These are phyloP conservation scores for Astrothelium macrocarpum DNA, from an alignment of 495 filamentous ascomycete species.

Conservation along the genomic window DNA sequence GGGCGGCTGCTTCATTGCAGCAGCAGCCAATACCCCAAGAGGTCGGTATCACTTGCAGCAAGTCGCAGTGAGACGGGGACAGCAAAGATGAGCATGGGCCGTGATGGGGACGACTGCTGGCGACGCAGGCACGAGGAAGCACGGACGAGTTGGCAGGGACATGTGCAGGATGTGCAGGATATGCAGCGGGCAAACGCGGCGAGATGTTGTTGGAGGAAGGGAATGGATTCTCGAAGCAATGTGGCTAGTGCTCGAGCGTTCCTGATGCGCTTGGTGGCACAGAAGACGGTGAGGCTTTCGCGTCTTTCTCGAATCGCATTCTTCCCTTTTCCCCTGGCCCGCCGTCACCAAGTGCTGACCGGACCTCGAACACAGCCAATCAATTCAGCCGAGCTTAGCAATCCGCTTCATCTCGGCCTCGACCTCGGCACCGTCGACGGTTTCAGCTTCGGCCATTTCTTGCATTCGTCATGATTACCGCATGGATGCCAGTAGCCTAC, in stretches of 20 bases:
- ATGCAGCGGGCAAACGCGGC: slow-evolving; percentile 2
- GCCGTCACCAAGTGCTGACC: background rate
- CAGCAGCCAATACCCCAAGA: background rate
- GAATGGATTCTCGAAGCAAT: background rate
- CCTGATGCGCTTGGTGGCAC: background rate
- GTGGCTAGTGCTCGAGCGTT: slow-evolving; percentile 2
- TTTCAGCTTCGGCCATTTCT: background rate
- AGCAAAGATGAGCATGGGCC: no score
- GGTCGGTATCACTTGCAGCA: background rate
- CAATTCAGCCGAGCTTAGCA: background rate
- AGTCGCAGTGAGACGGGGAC: background rate
- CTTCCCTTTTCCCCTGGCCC: background rate
- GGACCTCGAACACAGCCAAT: background rate
- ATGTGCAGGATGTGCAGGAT: background rate
- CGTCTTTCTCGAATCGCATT: slow-evolving; percentile 3
- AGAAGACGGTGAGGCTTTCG: background rate
- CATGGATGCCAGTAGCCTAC: background rate
- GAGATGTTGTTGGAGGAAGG: background rate
- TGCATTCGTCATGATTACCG: background rate
- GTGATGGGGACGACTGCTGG: no score
- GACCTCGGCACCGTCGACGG: background rate
- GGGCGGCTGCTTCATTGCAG: slow-evolving; percentile 1
- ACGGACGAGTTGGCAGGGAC: background rate
- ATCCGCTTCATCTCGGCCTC: background rate
- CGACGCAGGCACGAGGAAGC: background rate